Percentiles rank a stretch among this genome's conserved stretches.
These are phyloP conservation scores for Podospora appendiculata DNA, from an alignment of 495 filamentous ascomycete species.

Conservation along the genomic window DNA sequence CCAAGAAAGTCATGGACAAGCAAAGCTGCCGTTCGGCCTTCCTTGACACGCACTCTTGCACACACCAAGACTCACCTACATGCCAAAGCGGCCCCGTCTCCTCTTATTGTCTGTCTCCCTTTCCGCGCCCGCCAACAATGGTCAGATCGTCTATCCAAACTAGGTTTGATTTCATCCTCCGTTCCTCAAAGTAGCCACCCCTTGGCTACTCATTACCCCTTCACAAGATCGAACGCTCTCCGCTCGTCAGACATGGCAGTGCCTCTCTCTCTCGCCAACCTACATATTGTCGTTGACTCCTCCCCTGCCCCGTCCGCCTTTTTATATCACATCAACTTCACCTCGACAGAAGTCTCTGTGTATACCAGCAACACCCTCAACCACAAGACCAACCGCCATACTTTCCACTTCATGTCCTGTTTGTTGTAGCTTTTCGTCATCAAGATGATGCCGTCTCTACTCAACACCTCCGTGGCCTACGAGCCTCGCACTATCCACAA, in stretches of 20 bases:
- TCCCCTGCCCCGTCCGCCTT: neutral
- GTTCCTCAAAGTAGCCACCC: slow-evolving; percentile 5
- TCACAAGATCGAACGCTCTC: slow-evolving; percentile 1
- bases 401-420: slow-evolving; percentile 4
- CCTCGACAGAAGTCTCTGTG: slow-evolving; percentile 4
- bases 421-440: slow-evolving; percentile 1
- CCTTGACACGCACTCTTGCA: slow-evolving; percentile 23
- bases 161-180: slow-evolving; percentile 18
- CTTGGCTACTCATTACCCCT: slow-evolving; percentile 1
- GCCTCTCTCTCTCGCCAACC: neutral
- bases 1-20: slow-evolving; percentile 21
- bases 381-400: neutral
- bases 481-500: neutral
- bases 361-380: neutral
- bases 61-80: slow-evolving; percentile 15
- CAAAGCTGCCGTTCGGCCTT: slow-evolving; percentile 18
- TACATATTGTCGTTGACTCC: neutral
- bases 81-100: slow-evolving; percentile 22
- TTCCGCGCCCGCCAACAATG: slow-evolving; percentile 13
- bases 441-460: slow-evolving; percentile 24
- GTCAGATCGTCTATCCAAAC: slow-evolving; percentile 16
- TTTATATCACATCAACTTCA: neutral
- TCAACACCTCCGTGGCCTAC: slow-evolving; percentile 5
- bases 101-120: slow-evolving; percentile 15
- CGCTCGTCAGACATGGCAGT: neutral